Base-by-base conservation (phyloP, 2,329 filamentous ascomycete genomes). In the Tolypocladium ophioglossoides region DNA sequence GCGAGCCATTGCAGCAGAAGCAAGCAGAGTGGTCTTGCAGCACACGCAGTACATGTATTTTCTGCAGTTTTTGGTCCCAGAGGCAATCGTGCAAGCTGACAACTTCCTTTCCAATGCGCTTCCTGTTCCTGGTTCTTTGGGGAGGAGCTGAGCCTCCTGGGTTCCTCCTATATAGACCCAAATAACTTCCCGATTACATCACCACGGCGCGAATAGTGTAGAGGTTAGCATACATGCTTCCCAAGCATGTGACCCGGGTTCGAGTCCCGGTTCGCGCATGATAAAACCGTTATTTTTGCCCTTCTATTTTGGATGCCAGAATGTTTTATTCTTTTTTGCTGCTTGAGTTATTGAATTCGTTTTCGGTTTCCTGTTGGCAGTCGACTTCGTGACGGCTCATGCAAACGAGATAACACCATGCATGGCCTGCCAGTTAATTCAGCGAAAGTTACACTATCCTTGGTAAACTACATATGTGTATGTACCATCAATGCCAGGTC, bases 201-300 rank as follows among this genome's bases (percentile, higher is more conserved):
- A 62, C 54, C 54, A 46, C 6, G 57, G 63, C 67, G 62, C 58
- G 56, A 59, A 59, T 70, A 65, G 68, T 70, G 66, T 69, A 70
- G 59, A 55, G 68, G 68, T 65, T 70, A 70, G 68, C 67, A 70
- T 70, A 56, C 66, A 60, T 65, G 67, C 67, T 69, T 70, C 68
- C 68, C 67, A 70, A 66, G 66, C 65, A 63, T 61, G 66, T 57
- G 66, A 64, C 59, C 60, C 59, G 68, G 62, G 68, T 70, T 70
- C 68, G 68, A 70, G 59, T 66, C 68, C 63, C 68, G 60, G 63
- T 60, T 62, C 57, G 61, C 63, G 68, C 64, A 70, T 39, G 3
- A 34, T 5, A 18, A 47, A 4, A 7, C 3, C 12, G 3, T 32
- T 24, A 10, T 48, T 48, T 41, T 48, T 32, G 14, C 34, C 9